Conservation (phyloP, 129 eudicot species). For the Silybum marianum region DNA sequence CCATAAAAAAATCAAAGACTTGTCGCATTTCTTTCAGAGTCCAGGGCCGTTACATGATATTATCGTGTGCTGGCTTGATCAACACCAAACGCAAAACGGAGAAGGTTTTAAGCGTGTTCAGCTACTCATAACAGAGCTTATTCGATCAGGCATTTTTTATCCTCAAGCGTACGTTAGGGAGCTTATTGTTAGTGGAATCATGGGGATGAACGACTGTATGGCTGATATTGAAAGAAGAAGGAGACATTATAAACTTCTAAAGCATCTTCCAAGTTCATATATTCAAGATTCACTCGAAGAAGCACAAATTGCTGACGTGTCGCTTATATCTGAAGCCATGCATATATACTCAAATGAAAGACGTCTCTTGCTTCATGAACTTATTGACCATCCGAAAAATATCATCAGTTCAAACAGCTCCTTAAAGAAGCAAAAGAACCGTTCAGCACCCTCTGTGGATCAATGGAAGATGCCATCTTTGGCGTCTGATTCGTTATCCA, state of each 20-base stretch:
- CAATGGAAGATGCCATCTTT: conserved; percentile 39
- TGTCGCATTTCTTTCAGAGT: conserved; percentile 63
- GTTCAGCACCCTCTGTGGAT: conserved; percentile 28
- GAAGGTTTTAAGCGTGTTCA: conserved; percentile 90
- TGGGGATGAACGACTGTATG: conserved; percentile 52
- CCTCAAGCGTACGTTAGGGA: conserved; percentile 89
- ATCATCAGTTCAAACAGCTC: conserved; percentile 9
- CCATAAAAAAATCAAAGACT: conserved; percentile 35
- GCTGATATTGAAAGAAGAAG: conserved; percentile 56
- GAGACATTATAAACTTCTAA: conserved; percentile 77
- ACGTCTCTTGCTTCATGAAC: conserved; percentile 66
- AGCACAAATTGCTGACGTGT: conserved; percentile 51
- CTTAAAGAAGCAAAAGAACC: conserved; percentile 35
- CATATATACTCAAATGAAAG: conserved; percentile 84
- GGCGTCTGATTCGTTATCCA: conserved; percentile 25
- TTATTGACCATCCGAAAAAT: conserved; percentile 30
- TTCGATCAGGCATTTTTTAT: conserved; percentile 70
- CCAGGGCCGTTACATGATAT: conserved; percentile 92
- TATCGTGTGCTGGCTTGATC: conserved; percentile 96
- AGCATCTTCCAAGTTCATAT: conserved; percentile 69
- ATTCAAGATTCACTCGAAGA: conserved; percentile 66
- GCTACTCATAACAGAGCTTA: conserved; percentile 67
- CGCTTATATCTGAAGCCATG: conserved; percentile 57
- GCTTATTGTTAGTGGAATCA: conserved; percentile 89
- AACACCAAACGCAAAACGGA: conserved; percentile 70